Evolutionary conservation across 2,329 filamentous ascomycete genomes (phyloP).

Genomic region (Incumbomyces delicatus): DNA sequence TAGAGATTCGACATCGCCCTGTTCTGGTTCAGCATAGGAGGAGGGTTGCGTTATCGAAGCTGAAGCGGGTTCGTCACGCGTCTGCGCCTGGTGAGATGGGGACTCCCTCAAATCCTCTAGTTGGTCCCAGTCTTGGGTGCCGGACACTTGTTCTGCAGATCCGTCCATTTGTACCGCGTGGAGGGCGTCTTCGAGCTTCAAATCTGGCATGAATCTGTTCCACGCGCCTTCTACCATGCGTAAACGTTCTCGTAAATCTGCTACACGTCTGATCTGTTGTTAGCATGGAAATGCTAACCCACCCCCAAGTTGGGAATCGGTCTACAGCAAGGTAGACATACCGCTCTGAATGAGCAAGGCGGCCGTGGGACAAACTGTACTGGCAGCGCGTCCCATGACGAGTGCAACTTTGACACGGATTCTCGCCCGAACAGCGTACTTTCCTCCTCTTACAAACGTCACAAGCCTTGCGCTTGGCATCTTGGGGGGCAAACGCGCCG

Average conservation of each 20-base stretch:
- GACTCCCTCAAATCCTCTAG: not conserved
- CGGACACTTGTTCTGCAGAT: not conserved
- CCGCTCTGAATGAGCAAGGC: not conserved
- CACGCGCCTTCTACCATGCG: slow-evolving; percentile 3
- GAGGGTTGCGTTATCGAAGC: not conserved
- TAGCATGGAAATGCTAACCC: not conserved
- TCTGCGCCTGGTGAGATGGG: not conserved
- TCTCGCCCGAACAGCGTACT: slow-evolving; percentile 11
- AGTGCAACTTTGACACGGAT: slow-evolving; percentile 9
- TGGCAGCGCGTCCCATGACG: slow-evolving; percentile 3
- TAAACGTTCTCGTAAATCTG: not conserved
- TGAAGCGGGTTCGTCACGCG: not conserved
- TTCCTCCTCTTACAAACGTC: slow-evolving; percentile 10
- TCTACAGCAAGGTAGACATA: not conserved
- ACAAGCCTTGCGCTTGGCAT: not conserved
- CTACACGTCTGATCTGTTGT: not conserved
- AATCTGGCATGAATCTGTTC: slow-evolving; percentile 3
- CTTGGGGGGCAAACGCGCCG: not conserved
- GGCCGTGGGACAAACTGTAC: not conserved
- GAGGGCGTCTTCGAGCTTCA: not conserved
- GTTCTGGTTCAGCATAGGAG: not conserved
- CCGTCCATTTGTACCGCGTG: not conserved
- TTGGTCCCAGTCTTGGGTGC: not conserved
- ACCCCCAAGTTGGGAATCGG: too few relatives aligned
- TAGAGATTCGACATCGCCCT: slow-evolving; percentile 1